Evolutionary conservation across 805 yeast species (phyloP).

Genomic region (Schwanniomyces polymorphus): DNA sequence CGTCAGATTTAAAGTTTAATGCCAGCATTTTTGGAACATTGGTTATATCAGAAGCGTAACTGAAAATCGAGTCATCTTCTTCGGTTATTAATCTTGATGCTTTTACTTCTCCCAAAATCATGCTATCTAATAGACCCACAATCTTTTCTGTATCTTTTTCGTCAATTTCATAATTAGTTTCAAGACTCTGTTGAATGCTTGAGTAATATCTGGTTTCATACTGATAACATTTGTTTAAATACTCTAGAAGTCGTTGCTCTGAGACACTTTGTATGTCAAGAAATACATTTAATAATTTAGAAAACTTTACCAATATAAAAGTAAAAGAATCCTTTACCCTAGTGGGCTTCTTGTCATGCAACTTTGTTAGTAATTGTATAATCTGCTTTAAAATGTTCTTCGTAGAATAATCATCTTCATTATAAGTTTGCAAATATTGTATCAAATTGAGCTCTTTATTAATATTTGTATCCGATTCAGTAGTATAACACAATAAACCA

Average conservation of each 20-base stretch:
- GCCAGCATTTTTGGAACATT: slow-evolving; percentile 4
- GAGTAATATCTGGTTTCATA: slow-evolving; percentile 16
- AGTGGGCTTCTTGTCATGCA: slow-evolving; percentile 10
- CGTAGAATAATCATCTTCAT: not conserved
- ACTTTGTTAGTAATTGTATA: slow-evolving; percentile 1
- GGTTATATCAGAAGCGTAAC: slow-evolving; percentile 10
- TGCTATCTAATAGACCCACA: slow-evolving; percentile 17
- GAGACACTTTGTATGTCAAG: slow-evolving; percentile 14
- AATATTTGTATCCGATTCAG: not conserved
- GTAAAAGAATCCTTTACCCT: slow-evolving; percentile 19
- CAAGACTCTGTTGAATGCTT: slow-evolving; percentile 14
- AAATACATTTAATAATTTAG: slow-evolving; percentile 16
- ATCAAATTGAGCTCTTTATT: slow-evolving; percentile 2
- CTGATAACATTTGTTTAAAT: slow-evolving; percentile 16
- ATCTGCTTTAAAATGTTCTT: slow-evolving; percentile 3
- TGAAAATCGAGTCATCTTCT: slow-evolving; percentile 19
- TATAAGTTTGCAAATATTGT: slow-evolving; percentile 2
- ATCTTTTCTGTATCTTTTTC: slow-evolving; percentile 22
- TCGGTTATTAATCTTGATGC: not conserved
- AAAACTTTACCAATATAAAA: slow-evolving; percentile 12
- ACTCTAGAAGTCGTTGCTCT: slow-evolving; percentile 13
- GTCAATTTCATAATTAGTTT: slow-evolving; percentile 10
- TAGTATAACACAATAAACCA: slow-evolving; percentile 8
- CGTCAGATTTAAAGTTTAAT: slow-evolving; percentile 15
- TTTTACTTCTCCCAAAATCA: slow-evolving; percentile 11